Conservation (phyloP, 257 asterid species). For the Eustoma russellianum region DNA sequence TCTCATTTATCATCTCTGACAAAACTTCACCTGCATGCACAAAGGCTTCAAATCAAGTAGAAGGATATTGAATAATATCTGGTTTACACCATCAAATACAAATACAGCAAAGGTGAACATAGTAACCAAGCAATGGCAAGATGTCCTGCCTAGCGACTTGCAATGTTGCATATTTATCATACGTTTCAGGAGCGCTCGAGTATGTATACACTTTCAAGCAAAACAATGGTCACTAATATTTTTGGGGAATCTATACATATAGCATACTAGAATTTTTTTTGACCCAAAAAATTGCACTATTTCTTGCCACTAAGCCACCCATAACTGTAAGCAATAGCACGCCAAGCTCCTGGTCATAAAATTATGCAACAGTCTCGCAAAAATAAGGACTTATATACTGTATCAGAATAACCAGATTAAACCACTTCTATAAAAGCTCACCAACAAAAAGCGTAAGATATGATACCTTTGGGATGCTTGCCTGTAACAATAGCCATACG, state of each 20-base stretch:
- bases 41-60: neutral
- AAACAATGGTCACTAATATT: neutral
- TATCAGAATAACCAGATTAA: too few species aligned
- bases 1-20: neutral
- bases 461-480: too few species aligned
- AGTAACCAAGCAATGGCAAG: neutral
- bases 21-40: constrained; percentile 4
- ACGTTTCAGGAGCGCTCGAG: neutral
- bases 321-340: too few species aligned
- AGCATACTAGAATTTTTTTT: neutral
- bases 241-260: too few species aligned
- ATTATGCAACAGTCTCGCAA: neutral
- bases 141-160: too few species aligned
- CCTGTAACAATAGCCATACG: too few species aligned
- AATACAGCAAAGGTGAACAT: neutral
- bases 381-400: too few species aligned
- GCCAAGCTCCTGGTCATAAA: too few species aligned
- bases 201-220: neutral
- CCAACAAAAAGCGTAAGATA: too few species aligned
- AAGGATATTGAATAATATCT: neutral
- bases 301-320: too few species aligned
- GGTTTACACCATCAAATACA: neutral
- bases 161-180: too few species aligned
- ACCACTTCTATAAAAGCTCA: too few species aligned
- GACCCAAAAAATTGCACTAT: constrained; percentile 1